These are phyloP conservation scores for Brettanomyces sp. DNA, from an alignment of 805 yeast genomes.

Conservation along the genomic window DNA sequence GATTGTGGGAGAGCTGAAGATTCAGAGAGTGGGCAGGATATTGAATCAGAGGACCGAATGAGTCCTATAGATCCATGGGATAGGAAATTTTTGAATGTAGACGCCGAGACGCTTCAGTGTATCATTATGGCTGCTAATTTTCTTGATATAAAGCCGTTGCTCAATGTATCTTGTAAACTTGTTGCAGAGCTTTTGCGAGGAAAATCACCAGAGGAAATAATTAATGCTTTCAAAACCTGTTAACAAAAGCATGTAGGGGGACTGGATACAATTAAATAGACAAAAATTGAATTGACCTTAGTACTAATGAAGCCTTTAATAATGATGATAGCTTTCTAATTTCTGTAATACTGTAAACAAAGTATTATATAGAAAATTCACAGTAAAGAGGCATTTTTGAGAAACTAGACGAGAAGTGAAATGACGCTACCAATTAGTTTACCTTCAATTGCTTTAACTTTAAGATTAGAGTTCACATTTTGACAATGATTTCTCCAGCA, in stretches of 20 bases:
- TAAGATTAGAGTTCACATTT: no score
- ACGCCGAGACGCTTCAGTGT: slow-evolving; percentile 68
- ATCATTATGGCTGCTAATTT: slow-evolving; percentile 73
- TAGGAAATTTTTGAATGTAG: slow-evolving; percentile 78
- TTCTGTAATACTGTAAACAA: no score
- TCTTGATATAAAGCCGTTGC: slow-evolving; percentile 56
- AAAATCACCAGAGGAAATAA: slow-evolving; percentile 62
- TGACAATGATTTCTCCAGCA: no score
- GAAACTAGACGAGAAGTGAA: no score
- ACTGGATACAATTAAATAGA: no score
- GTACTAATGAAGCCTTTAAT: no score
- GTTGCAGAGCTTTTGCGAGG: slow-evolving; percentile 75
- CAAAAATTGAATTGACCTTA: no score
- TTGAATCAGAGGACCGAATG: slow-evolving; percentile 21
- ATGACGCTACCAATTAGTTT: no score
- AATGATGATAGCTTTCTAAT: no score
- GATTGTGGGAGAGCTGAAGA: background rate
- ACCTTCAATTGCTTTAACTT: no score
- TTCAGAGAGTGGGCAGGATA: slow-evolving; percentile 12
- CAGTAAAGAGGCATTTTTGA: no score
- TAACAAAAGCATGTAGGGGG: background rate
- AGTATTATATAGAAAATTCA: no score
- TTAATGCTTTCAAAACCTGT: slow-evolving; percentile 62
- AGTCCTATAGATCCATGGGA: slow-evolving; percentile 64
- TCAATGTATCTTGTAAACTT: slow-evolving; percentile 63